Percentiles rank a stretch among this genome's conserved stretches.
These are phyloP conservation scores for Juncus inflexus DNA, from an alignment of 176 grass and related monocot species.

Conservation along the genomic window DNA sequence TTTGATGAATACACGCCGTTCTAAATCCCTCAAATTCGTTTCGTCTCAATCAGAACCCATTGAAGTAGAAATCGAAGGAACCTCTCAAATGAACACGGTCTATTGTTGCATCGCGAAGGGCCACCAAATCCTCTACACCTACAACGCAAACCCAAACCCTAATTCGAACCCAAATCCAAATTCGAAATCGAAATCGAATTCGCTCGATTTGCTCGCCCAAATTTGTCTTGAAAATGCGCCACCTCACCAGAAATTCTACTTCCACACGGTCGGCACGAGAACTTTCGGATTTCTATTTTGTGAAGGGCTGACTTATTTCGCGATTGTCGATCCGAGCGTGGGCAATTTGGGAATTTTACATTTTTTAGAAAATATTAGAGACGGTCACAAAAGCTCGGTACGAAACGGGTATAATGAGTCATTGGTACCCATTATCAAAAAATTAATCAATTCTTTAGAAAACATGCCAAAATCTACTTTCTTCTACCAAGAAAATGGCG, in stretches of 20 bases:
- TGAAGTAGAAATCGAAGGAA: constrained; percentile 61
- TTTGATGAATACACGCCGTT: constrained; percentile 85
- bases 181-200: constrained; percentile 6
- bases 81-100: constrained; percentile 72
- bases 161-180: constrained; percentile 7
- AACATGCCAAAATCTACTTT: constrained; percentile 67
- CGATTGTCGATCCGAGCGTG: constrained; percentile 73
- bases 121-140: constrained; percentile 52
- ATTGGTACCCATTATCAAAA: constrained; percentile 61
- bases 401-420: constrained; percentile 45
- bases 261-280: constrained; percentile 52
- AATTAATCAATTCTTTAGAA: constrained; percentile 61
- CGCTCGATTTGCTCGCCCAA: constrained; percentile 40
- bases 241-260: constrained; percentile 46
- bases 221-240: constrained; percentile 66
- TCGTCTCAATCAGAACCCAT: constrained; percentile 42
- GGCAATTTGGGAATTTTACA: constrained; percentile 58
- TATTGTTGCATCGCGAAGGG: constrained; percentile 87
- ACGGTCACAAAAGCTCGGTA: constrained; percentile 36
- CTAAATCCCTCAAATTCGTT: constrained; percentile 67
- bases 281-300: constrained; percentile 61
- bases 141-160: constrained; percentile 29
- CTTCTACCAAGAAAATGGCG: constrained; percentile 29
- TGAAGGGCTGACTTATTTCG: constrained; percentile 69
- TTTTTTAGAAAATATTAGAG: constrained; percentile 56